A percentile compares a stretch with the other conserved stretches of the same genome.
Evolutionary conservation across 345 rosid genomes (phyloP).

Genomic region (Eucalyptus tenuipes): DNA sequence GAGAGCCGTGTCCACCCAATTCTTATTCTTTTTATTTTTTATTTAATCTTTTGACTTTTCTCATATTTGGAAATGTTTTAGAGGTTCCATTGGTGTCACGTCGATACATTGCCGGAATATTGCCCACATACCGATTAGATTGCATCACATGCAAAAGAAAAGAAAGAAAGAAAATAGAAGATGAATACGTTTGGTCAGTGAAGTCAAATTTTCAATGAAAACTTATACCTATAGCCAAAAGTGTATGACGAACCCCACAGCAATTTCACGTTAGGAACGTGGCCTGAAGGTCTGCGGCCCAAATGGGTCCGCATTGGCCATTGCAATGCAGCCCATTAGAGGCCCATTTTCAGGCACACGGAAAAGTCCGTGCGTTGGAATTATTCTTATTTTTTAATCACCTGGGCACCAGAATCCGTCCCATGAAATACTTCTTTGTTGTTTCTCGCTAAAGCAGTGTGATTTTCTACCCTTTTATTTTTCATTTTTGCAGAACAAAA

Average conservation of each 20-base stretch:
- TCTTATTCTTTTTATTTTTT: neutral
- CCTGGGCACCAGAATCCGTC: no score
- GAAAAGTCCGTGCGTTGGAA: neutral
- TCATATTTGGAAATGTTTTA: neutral
- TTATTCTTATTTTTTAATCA: neutral
- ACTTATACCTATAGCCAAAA: neutral
- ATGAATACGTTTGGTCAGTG: neutral
- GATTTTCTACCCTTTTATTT: neutral
- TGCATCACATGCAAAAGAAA: neutral
- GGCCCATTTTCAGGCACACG: neutral
- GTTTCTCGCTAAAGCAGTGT: neutral
- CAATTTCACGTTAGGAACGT: neutral
- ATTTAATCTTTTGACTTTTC: neutral
- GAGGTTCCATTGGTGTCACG: neutral
- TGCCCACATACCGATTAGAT: neutral
- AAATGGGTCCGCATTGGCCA: neutral
- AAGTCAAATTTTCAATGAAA: neutral
- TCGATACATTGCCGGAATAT: neutral
- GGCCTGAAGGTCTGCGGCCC: neutral
- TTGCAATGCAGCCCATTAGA: neutral
- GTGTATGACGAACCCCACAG: accelerated
- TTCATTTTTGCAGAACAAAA: neutral
- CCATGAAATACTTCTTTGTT: neutral
- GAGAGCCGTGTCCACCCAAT: neutral
- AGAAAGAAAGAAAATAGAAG: neutral